Base-by-base conservation (phyloP, 768 basidiomycete species). In the Gymnopilus junonius region DNA sequence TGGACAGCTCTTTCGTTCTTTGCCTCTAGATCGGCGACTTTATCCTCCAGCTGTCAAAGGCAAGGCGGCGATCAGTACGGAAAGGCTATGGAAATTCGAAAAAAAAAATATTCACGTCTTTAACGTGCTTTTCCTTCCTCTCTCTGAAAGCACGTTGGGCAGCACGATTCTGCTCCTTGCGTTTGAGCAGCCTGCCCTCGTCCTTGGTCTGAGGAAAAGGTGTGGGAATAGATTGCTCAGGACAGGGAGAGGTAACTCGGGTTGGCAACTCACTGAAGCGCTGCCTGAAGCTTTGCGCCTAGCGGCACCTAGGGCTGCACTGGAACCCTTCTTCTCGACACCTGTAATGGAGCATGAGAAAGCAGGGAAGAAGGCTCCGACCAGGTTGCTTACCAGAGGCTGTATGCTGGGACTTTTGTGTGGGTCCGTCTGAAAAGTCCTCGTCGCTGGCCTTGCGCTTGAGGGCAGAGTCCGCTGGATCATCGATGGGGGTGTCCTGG, bases 101-200 rank as follows among this genome's bases (percentile, higher is more conserved):
- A 31, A 63, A 58, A 48, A 25, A 32, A 46, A 58, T 27, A 83
- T 94, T 80, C 71, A 97, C 95, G 74, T 97, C 95, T 73, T 94
- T 95, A 67, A 99, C 94, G 75, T 97, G 95, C 70, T 93, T 94
- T 79, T 99, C 97, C 77, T 98, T 96, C 64, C 97, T 85, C 76
- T 99, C 97, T 59, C 97, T 83, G 81, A 99, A 99, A 1, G 97
- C 97, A 57, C 97, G 89, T 76, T 99, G 97, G 7, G 97, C 97
- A 3, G 95, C 95, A 59, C 97, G 84, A 70, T 99, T 99, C 78
- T 99, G 97, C 69, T 98, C 93, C 79, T 99, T 99, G 65, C 97
- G 89, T 73, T 97, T 96, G 66, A 92, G 64, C 4, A 94, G 76
- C 23, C 92, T 85, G 4, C 82, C 76, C 70, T 94, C 93, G 67